Percentiles rank a stretch among this genome's conserved stretches.
Conservation (phyloP, 768 basidiomycete genomes). For the Mrakia hoshinonis region DNA sequence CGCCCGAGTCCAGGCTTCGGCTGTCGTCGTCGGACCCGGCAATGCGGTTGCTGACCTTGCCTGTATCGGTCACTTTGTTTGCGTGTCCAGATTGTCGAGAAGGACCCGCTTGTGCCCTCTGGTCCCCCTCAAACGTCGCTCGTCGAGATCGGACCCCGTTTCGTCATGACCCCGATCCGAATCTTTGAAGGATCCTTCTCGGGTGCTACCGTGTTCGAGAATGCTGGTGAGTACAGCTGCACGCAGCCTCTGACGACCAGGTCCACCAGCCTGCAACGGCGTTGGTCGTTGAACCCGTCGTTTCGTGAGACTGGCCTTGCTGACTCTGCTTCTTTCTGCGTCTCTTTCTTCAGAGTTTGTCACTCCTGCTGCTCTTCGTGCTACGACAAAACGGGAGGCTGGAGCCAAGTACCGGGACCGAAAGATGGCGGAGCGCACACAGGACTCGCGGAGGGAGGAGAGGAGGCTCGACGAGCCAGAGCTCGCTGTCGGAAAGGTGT, state of each 20-base stretch:
- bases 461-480: conserved; percentile 55
- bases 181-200: conserved; percentile 97
- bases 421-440: conserved; percentile 67
- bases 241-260: too few relatives aligned
- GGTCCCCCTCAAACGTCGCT: conserved; percentile 78
- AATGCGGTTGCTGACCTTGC: background rate
- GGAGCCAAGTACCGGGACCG: conserved; percentile 73
- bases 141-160: conserved; percentile 93
- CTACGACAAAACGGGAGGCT: conserved; percentile 57
- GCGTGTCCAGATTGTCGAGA: conserved; percentile 38
- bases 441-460: conserved; percentile 48
- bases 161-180: conserved; percentile 91
- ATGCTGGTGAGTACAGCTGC: conserved; percentile 59
- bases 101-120: conserved; percentile 79
- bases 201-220: conserved; percentile 89
- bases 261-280: too few relatives aligned
- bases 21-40: too few relatives aligned
- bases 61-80: background rate
- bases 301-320: background rate
- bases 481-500: conserved; percentile 78
- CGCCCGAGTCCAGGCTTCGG: background rate
- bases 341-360: conserved; percentile 62
- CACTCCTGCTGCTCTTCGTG: conserved; percentile 72
- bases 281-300: background rate
- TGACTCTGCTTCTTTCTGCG: background rate